Evolutionary conservation across 176 grass and related monocot genomes (phyloP), one percentile per base, ranked within the genome.

Genomic region (Phoenix dactylifera): DNA sequence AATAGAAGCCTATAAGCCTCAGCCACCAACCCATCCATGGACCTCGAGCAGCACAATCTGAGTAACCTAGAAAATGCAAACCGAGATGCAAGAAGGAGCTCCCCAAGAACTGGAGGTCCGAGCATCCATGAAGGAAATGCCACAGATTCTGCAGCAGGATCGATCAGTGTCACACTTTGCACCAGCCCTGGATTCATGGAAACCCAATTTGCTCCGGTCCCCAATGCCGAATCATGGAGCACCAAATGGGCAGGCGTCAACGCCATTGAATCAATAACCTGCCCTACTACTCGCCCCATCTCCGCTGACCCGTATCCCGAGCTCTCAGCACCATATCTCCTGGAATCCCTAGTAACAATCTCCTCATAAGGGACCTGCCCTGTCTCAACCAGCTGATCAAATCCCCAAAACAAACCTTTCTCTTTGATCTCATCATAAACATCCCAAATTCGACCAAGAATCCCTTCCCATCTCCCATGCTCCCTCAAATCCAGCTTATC

Each of bases 321-420:
- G 55, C 52, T 55, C 52, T n/a, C 26, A 9, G 3, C 7, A 18
- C 26, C 51, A 15, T 68, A 26, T 25, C 55, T 56, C 30, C 18
- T 20, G 1, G 55, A 55, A 18, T 63, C 30, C 51, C 30, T 68
- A 20, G 18, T 18, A 22, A 23, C 54, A 6, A 71, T 57, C 29
- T 89, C 76, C 25, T 86, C 82, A 24, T 80, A 95, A 5, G 82
- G 82, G 7, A 85, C 80, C 55, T 89, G 58, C 44, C 89, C 85
- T 1, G 85, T 95, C 62, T 89, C 35, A 4, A 95, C 70, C 29
- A 95, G 67, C 68, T 80, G 82, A 75, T 89, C 89, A 59, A 95
- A 95, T 24, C 76, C 89, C 79, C 76, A 87, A 76, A 95, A 95
- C 28, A 95, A 7, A 55, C 82, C 85, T 6, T 81, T 79, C 55